Evolutionary conservation across 176 grass and related monocot species (phyloP).

Genomic region (Paspalum vaginatum): DNA sequence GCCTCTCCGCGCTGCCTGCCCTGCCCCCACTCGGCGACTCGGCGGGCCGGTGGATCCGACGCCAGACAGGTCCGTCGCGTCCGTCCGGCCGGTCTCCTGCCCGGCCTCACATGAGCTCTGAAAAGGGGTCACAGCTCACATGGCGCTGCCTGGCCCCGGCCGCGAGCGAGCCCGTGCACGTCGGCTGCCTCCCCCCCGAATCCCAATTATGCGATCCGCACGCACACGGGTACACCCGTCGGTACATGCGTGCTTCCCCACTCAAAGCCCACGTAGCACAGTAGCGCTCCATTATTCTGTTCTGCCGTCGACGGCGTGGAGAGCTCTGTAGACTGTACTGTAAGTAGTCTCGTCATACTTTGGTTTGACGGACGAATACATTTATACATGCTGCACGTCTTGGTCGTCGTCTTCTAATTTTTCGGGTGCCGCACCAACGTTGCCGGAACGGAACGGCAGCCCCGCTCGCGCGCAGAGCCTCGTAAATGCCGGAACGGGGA

Average conservation of each 20-base stretch:
- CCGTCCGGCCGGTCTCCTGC: too few relatives aligned
- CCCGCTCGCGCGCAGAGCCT: too few relatives aligned
- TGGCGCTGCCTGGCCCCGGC: slow-evolving; percentile 16
- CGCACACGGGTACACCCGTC: slow-evolving; percentile 19
- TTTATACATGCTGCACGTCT: too few relatives aligned
- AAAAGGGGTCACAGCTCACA: slow-evolving; percentile 1
- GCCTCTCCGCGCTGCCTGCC: too few relatives aligned
- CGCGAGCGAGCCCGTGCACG: slow-evolving; percentile 8
- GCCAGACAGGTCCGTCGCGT: neutral
- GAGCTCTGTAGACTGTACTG: too few relatives aligned
- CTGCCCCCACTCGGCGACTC: too few relatives aligned
- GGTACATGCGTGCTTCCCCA: slow-evolving; percentile 10
- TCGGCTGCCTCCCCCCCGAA: neutral
- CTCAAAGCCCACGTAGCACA: neutral
- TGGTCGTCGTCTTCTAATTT: too few relatives aligned
- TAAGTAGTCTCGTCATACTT: too few relatives aligned
- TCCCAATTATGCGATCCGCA: slow-evolving; percentile 12
- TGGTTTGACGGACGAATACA: too few relatives aligned
- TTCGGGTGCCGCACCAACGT: too few relatives aligned
- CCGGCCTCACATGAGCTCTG: slow-evolving; percentile 19
- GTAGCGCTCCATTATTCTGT: neutral
- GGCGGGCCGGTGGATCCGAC: neutral
- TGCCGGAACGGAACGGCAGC: too few relatives aligned
- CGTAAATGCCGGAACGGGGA: too few relatives aligned
- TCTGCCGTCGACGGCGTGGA: neutral